Evolutionary conservation across 768 basidiomycete genomes (phyloP).

Genomic region (Boletellus emodensis): DNA sequence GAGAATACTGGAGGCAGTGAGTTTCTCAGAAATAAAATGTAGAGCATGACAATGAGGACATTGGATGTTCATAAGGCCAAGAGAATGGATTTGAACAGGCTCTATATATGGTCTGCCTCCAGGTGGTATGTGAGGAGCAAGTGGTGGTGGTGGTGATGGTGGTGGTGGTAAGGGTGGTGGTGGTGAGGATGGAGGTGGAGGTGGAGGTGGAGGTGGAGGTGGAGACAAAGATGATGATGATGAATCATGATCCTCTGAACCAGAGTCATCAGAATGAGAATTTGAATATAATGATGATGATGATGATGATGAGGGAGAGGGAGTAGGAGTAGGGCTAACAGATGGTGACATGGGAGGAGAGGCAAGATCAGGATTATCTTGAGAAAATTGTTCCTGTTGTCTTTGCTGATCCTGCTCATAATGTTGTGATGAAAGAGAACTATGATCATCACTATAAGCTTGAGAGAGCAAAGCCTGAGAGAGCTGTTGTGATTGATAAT

Average conservation of each 20-base stretch:
- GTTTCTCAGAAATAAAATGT: slow-evolving; percentile 15
- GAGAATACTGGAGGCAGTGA: background rate
- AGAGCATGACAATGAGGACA: slow-evolving; percentile 17
- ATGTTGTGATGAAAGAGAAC: background rate
- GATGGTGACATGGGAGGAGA: background rate
- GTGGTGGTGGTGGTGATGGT: background rate
- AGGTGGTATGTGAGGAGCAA: background rate
- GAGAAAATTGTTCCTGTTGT: background rate
- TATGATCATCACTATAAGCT: background rate
- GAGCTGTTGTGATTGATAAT: background rate
- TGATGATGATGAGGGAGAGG: background rate
- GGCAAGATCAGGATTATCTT: background rate
- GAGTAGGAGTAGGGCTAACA: too few relatives aligned
- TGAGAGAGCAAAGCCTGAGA: background rate
- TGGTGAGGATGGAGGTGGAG: background rate
- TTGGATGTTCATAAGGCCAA: slow-evolving; percentile 5
- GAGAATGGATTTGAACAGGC: slow-evolving; percentile 1
- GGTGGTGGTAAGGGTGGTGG: background rate
- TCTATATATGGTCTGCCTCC: slow-evolving; percentile 10
- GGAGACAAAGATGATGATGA: too few relatives aligned
- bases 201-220: too few relatives aligned
- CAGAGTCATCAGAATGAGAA: too few relatives aligned
- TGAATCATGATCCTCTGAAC: too few relatives aligned
- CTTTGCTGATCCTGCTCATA: background rate
- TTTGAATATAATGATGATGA: background rate